Evolutionary conservation across 2,329 filamentous ascomycete genomes (phyloP), one percentile per base, ranked within the genome.

Genomic region (Xylaria sp.): DNA sequence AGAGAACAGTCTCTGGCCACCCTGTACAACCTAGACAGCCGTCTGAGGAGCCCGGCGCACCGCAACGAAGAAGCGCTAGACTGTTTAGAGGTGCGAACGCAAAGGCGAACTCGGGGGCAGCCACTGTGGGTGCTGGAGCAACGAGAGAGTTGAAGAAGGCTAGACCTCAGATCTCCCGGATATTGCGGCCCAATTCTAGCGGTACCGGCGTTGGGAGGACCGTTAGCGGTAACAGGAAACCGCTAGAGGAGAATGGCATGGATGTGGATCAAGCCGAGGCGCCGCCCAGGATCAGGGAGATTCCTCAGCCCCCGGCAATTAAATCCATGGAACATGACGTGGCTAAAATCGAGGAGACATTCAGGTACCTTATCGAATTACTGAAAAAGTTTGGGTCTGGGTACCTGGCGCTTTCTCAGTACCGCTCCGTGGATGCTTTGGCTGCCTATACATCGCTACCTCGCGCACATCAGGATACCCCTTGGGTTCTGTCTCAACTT

Each of bases 1-100:
- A 98, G 82, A 90, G 95, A 73, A 98, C 94, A 1, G 88, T 97
- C n/a, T 97, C 95, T 48, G 95, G 95, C 3, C 93, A 97, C 73
- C 87, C 86, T 16, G 87, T 87, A 58, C 87, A 80, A 70, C 83
- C 83, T 58, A 82, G 80, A 71, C 85, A 82, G 62, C 88, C 87
- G 62, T 79, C 81, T 3, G 86, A 90, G 69, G 92, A 93, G 73
- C 87, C 88, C 48, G 85, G 86, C 48, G 86, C 85, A 21, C 86
- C 88, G 1, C 89, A 91, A 72, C 85, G 92, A 75, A 86, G 92
- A 74, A 94, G 92, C 76, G 90, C 91, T 23, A 87, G 92, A 67
- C 84, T 87, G 74, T 91, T 93, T 75, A 91, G 91, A 69, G 87
- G 92, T 60, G 89, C 92, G 0, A 85, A 89, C 51, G 86, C 85